These are phyloP conservation scores for Fonsecaea pugnacius DNA, from an alignment of 2,329 filamentous ascomycete genomes.

Conservation along the genomic window DNA sequence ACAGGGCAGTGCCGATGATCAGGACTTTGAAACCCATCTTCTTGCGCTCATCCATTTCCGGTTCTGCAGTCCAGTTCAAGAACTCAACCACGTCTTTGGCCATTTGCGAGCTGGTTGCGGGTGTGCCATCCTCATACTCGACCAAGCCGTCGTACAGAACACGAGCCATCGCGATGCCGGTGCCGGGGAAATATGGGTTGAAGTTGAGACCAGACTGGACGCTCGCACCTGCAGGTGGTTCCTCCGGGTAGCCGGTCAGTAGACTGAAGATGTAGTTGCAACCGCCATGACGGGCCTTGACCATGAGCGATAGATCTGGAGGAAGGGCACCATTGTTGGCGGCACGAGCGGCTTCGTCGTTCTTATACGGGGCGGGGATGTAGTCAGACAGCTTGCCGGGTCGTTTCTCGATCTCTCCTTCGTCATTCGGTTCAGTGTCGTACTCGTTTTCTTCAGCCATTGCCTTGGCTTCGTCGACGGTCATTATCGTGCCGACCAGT, in stretches of 20 bases:
- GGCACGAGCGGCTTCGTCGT: constrained; percentile 96
- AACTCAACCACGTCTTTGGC: constrained; percentile 99
- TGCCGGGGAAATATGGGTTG: constrained; percentile 99
- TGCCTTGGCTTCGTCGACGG: constrained; percentile 96
- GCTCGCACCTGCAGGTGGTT: constrained; percentile 84
- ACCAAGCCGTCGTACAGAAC: constrained; percentile 97
- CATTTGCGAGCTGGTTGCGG: constrained; percentile 96
- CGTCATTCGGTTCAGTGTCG: constrained; percentile 95
- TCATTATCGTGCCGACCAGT: constrained; percentile 88
- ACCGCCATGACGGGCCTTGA: constrained; percentile 96
- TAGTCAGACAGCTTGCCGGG: constrained; percentile 99
- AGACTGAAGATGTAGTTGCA: constrained; percentile 98
- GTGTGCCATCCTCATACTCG: constrained; percentile 96
- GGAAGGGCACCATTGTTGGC: constrained; percentile 98
- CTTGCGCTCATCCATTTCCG: constrained; percentile 99
- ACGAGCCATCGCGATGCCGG: constrained; percentile 94
- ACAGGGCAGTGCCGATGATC: constrained; percentile 75
- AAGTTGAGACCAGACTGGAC: constrained; percentile 95
- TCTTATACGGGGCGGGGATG: constrained; percentile 93
- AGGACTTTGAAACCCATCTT: constrained; percentile 99
- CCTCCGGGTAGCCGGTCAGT: constrained; percentile 95
- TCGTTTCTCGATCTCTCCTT: constrained; percentile 98
- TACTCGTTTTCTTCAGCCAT: constrained; percentile 99
- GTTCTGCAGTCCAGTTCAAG: constrained; percentile 98
- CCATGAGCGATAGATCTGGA: constrained; percentile 94